Evolutionary conservation across 768 basidiomycete species (phyloP).

Genomic region (Tubosaeta sp.): DNA sequence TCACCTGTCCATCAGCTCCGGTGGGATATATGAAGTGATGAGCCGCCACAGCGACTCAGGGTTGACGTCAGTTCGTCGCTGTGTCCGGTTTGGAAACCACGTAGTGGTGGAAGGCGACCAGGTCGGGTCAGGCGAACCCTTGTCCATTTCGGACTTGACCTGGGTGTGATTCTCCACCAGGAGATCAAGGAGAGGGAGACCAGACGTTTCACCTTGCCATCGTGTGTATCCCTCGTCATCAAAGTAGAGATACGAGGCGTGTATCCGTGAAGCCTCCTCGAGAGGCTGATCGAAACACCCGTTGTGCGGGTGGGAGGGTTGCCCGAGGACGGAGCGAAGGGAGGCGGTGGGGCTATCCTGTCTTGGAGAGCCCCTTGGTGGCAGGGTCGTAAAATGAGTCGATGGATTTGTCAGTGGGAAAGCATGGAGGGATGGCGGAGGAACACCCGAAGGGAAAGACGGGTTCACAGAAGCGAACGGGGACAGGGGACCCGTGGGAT

Average conservation of each 20-base stretch:
- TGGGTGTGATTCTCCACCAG: conserved; percentile 67
- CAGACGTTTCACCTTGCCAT: conserved; percentile 93
- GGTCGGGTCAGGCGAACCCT: conserved; percentile 21
- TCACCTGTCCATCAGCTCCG: conserved; percentile 92
- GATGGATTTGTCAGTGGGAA: conserved; percentile 81
- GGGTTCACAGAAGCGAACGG: conserved; percentile 40
- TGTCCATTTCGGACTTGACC: conserved; percentile 33
- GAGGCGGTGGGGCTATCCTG: conserved; percentile 43
- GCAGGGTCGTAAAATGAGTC: conserved; percentile 59
- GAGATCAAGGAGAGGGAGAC: conserved; percentile 81
- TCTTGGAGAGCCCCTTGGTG: conserved; percentile 40
- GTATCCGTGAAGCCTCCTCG: conserved; percentile 60
- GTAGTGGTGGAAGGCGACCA: conserved; percentile 38
- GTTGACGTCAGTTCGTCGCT: conserved; percentile 71
- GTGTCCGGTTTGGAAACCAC: conserved; percentile 84
- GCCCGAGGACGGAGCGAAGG: conserved; percentile 39
- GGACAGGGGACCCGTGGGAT: conserved; percentile 29
- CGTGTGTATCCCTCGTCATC: conserved; percentile 85
- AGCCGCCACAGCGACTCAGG: conserved; percentile 85
- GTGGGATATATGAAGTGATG: conserved; percentile 80
- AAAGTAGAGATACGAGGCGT: conserved; percentile 79
- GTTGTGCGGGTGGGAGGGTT: conserved; percentile 27
- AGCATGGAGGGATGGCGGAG: conserved; percentile 73
- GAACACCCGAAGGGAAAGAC: conserved; percentile 52
- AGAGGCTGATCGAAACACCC: conserved; percentile 39